Evolutionary conservation across 441 rosid genomes (phyloP).

Genomic region (Viola pubescens): DNA sequence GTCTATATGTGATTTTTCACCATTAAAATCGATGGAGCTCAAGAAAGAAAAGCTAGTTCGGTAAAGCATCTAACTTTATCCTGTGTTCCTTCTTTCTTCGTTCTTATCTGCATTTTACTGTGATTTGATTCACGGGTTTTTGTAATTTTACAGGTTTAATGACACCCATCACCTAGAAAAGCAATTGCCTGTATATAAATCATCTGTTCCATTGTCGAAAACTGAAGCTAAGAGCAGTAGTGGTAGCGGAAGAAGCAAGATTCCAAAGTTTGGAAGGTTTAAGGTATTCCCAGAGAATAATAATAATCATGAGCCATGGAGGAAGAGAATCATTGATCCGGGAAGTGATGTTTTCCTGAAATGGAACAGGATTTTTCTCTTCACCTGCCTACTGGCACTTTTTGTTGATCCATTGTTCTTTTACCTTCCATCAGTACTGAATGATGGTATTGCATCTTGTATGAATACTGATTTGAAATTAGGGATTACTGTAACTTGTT

Average conservation of each 20-base stretch:
- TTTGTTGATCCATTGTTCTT: constrained; percentile 81
- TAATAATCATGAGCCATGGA: constrained; percentile 33
- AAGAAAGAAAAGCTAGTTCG: constrained; percentile 52
- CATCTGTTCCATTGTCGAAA: constrained; percentile 31
- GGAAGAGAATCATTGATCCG: constrained; percentile 64
- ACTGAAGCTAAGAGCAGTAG: constrained; percentile 21
- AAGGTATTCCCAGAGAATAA: constrained; percentile 45
- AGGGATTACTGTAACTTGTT: constrained; percentile 64
- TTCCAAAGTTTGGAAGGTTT: constrained; percentile 40
- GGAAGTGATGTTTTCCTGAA: constrained; percentile 53
- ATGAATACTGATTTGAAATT: constrained; percentile 56
- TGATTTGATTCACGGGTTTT: constrained; percentile 7
- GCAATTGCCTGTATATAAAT: constrained; percentile 36
- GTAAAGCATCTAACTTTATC: constrained; percentile 14
- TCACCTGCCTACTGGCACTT: constrained; percentile 64
- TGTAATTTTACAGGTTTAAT: constrained; percentile 33
- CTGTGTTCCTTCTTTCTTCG: background rate
- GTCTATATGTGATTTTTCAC: background rate
- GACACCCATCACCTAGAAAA: constrained; percentile 22
- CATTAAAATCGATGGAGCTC: constrained; percentile 33
- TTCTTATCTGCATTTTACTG: constrained; percentile 9
- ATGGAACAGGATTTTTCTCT: constrained; percentile 80
- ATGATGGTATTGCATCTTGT: constrained; percentile 39
- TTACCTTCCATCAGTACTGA: constrained; percentile 53
- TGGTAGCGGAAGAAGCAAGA: constrained; percentile 22